phyloP scores from a whole-genome alignment of 1,284 basidiomycete genomes.

The Austropuccinia psidii region DNA sequence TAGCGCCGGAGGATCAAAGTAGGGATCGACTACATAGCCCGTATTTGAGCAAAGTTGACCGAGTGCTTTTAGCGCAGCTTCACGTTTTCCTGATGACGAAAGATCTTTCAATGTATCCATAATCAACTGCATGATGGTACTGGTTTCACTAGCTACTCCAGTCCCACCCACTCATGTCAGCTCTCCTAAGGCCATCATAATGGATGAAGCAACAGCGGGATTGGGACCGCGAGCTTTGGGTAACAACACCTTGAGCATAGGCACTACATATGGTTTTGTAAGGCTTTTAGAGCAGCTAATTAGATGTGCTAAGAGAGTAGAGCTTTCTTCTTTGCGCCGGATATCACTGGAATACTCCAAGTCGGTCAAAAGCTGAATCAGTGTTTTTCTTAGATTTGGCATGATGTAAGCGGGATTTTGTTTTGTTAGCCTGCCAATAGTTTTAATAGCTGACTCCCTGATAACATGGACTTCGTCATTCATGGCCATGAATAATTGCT shows the following conservation, averaged over 20 bases:
- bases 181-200: constrained; percentile 90
- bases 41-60: constrained; percentile 95
- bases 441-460: constrained; percentile 75
- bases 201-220: constrained; percentile 80
- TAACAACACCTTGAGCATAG: constrained; percentile 84
- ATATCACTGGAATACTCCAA: constrained; percentile 89
- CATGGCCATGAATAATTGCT: constrained; percentile 90
- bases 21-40: constrained; percentile 84
- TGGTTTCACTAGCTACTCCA: constrained; percentile 73
- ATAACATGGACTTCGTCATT: constrained; percentile 97
- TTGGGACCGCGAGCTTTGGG: constrained; percentile 78
- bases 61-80: constrained; percentile 86
- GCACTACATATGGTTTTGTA: constrained; percentile 94
- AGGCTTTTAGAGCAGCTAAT: constrained; percentile 84
- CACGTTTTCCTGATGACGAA: constrained; percentile 68
- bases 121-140: constrained; percentile 81
- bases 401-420: constrained; percentile 99
- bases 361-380: constrained; percentile 95
- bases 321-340: constrained; percentile 77
- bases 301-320: constrained; percentile 73
- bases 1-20: constrained; percentile 83
- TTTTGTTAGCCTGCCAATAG: constrained; percentile 88
- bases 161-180: constrained; percentile 88
- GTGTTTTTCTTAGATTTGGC: constrained; percentile 88
- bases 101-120: constrained; percentile 81